phyloP scores from a whole-genome alignment of 73 alveolate genomes.

The Vitrella brassicaformis region DNA sequence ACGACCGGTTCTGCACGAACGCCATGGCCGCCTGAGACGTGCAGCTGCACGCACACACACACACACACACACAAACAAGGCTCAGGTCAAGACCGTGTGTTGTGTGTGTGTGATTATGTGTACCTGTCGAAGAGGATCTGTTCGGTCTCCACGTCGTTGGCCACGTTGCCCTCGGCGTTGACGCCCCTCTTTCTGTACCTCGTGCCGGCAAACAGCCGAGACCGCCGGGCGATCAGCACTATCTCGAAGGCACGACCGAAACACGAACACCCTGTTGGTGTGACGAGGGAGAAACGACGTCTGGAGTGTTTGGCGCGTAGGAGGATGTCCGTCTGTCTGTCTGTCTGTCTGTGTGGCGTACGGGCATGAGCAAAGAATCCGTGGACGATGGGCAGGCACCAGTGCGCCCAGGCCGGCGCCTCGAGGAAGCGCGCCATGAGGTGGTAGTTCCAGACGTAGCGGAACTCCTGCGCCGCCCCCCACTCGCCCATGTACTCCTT shows the following conservation, averaged over 20 bases:
- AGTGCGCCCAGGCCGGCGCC: conserved; percentile 16
- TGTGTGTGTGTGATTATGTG: no score
- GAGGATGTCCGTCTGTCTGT: no score
- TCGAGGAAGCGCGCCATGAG: conserved; percentile 14
- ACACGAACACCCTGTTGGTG: no score
- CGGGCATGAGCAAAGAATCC: conserved; percentile 8
- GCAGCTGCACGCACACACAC: no score
- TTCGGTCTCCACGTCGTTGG: conserved; percentile 84
- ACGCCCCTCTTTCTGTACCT: conserved; percentile 81
- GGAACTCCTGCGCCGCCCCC: not conserved
- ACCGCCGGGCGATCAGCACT: conserved; percentile 72
- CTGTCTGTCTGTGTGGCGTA: not conserved
- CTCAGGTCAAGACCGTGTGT: no score
- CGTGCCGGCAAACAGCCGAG: conserved; percentile 62
- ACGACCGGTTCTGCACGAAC: conserved; percentile 71
- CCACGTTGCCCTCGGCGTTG: conserved; percentile 83
- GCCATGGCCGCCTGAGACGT: conserved; percentile 24
- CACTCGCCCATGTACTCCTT: not conserved
- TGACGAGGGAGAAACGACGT: no score
- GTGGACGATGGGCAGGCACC: conserved; percentile 21
- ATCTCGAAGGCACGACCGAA: conserved; percentile 47
- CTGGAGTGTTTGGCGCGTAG: not conserved
- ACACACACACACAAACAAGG: no score
- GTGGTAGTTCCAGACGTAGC: conserved; percentile 7
- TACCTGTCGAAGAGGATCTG: conserved; percentile 58